Base-by-base conservation (phyloP, 257 asterid species). In the Knoxia roxburghii region DNA sequence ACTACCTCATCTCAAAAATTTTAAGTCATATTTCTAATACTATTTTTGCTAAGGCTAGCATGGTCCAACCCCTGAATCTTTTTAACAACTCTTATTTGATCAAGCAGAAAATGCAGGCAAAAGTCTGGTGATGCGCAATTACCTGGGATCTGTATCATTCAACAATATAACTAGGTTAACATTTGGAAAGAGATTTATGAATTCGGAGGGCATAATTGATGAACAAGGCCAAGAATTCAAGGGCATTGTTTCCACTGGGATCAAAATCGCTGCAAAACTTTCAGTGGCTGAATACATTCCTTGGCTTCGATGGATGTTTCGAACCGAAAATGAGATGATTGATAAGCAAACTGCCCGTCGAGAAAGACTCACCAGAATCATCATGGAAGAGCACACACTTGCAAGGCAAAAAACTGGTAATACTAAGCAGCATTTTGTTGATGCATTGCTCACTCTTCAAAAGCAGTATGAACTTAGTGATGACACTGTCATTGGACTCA, bases 301-400 rank as follows among this genome's bases (percentile, higher is more conserved):
- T 0, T 83, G 83, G 86, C 57, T 84, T 7, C 77, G 87, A 21
- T 83, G 86, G 90, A 66, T 83, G 58, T 87, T 84, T 77, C 79
- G 73, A 54, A 77, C 57, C 0, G 90, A 83, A 7, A 82, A 78
- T 53, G 77, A 79, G 9, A 84, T 80, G 4, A 78, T 90, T 1
- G 82, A 75, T 0, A 75, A 72, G 65, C 92, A 88, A 33, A 80
- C 79, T 8, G 50, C 77, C 0, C 85, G 86, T 2, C 74, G 83
- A 0, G 84, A 84, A 48, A 46, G 37, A 51, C 87, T 87, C 43
- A 86, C 97, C 18, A 79, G 81, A 68, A 74, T 63, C 23, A 90
- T 90, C 81, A 90, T 90, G 97, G 87, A 86, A 66, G 97, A 90
- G 65, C 97, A 90, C 80, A 83, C 87, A 6, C 72, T 71, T 46